Percentiles rank a stretch among this genome's conserved stretches.
Conservation (phyloP, 2,329 filamentous ascomycete genomes). For the Claviceps sp. region DNA sequence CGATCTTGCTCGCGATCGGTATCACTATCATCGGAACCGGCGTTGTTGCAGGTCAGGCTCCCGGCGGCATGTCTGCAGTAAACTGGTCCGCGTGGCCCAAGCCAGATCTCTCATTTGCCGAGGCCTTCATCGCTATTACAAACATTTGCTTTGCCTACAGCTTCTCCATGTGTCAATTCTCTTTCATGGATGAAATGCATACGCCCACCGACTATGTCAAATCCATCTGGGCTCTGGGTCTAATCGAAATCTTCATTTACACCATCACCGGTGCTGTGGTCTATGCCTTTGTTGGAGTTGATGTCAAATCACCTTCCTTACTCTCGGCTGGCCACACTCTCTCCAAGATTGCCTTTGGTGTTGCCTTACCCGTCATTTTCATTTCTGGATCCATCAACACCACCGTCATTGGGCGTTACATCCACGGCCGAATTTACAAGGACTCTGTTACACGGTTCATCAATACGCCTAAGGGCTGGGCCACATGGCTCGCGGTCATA, state of each 20-base stretch:
- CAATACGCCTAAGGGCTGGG: constrained; percentile 35
- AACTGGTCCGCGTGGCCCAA: constrained; percentile 33
- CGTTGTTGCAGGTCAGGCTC: constrained; percentile 22
- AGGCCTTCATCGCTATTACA: constrained; percentile 46
- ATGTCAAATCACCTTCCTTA: constrained; percentile 53
- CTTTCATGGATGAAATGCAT: constrained; percentile 41
- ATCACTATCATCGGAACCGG: constrained; percentile 56
- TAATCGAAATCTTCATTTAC: constrained; percentile 51
- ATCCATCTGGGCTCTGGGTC: constrained; percentile 48
- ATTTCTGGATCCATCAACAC: constrained; percentile 61
- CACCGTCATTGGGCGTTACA: constrained; percentile 30
- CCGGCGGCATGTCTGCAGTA: constrained; percentile 19
- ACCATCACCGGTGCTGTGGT: constrained; percentile 52
- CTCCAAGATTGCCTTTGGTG: constrained; percentile 54
- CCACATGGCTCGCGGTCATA: constrained; percentile 45
- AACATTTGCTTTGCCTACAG: constrained; percentile 64
- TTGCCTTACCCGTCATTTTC: constrained; percentile 60
- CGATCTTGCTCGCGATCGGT: constrained; percentile 48
- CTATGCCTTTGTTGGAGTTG: constrained; percentile 53
- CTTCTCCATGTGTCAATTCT: constrained; percentile 37
- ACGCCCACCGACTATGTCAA: constrained; percentile 32
- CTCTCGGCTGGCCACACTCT: constrained; percentile 46
- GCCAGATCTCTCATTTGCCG: constrained; percentile 31
- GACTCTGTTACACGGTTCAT: constrained; percentile 30
- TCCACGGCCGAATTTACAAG: constrained; percentile 32